A percentile compares a stretch with the other conserved stretches of the same genome.
Conservation (phyloP, 2,329 filamentous ascomycete genomes). For the Phialocephala sp. region DNA sequence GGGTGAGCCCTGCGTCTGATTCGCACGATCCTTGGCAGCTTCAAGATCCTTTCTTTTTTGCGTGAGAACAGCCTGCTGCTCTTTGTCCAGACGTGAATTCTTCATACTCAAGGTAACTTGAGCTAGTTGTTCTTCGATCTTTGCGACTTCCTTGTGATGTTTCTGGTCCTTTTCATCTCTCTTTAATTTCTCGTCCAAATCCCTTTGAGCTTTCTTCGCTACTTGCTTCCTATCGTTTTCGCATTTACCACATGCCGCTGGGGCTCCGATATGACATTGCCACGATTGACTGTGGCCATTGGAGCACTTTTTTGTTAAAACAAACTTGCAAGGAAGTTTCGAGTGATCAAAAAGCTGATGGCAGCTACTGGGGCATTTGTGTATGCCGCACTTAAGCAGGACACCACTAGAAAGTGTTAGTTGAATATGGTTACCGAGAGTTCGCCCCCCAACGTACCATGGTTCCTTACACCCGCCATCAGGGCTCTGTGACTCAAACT, state of each 20-base stretch:
- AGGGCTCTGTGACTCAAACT: constrained; percentile 67
- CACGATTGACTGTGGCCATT: constrained; percentile 56
- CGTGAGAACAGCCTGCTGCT: no score
- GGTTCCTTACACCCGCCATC: constrained; percentile 71
- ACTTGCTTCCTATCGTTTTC: constrained; percentile 53
- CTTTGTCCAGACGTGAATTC: no score
- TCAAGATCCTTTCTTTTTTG: no score
- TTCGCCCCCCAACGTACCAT: constrained; percentile 56
- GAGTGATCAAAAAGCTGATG: constrained; percentile 64
- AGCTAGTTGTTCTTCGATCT: no score
- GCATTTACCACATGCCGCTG: constrained; percentile 56
- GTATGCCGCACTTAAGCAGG: constrained; percentile 60
- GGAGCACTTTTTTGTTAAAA: constrained; percentile 54
- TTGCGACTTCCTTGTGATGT: no score
- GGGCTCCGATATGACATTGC: constrained; percentile 50
- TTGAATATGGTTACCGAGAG: constrained; percentile 24
- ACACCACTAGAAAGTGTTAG: constrained; percentile 48
- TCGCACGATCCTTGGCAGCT: no score
- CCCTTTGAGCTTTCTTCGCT: constrained; percentile 49
- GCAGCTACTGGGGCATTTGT: constrained; percentile 64
- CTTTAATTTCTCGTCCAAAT: no score
- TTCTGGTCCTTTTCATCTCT: no score
- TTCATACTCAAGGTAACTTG: no score
- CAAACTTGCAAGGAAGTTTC: constrained; percentile 54
- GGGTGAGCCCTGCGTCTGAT: no score